Evolutionary conservation across 2,329 filamentous ascomycete species (phyloP).

Genomic region (Paecilomyces sp.): DNA sequence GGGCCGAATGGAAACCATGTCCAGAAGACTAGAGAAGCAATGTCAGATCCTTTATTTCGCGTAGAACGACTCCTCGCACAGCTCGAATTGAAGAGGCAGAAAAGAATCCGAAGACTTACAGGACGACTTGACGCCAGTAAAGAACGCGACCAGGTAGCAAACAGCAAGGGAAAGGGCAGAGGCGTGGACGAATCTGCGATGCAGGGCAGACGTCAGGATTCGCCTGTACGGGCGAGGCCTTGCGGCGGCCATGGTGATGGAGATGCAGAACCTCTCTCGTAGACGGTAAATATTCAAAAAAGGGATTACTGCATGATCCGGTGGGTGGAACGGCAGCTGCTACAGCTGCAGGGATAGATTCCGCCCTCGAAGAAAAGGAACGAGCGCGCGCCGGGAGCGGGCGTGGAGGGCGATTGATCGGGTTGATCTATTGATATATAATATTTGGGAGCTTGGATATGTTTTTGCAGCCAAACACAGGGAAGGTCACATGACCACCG

Average conservation of each 20-base stretch:
- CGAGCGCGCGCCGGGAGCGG: not conserved
- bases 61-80: not conserved
- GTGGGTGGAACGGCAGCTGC: not conserved
- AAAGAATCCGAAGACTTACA: constrained; percentile 42
- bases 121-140: constrained; percentile 62
- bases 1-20: constrained; percentile 75
- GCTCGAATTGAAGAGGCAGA: not conserved
- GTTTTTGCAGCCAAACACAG: not conserved
- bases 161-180: constrained; percentile 61
- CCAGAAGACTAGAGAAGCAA: constrained; percentile 59
- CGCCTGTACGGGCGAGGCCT: constrained; percentile 62
- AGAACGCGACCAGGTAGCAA: constrained; percentile 66
- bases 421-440: not conserved
- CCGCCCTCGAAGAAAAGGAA: constrained; percentile 1
- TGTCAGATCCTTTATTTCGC: not conserved
- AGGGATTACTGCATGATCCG: constrained; percentile 17
- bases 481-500: not conserved
- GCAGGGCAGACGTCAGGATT: constrained; percentile 81
- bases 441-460: not conserved
- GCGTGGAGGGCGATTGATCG: not conserved
- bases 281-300: constrained; percentile 9
- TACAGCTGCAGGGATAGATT: constrained; percentile 1
- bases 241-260: constrained; percentile 27
- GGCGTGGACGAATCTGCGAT: constrained; percentile 77
- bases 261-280: constrained; percentile 15